Evolutionary conservation across 345 rosid genomes (phyloP), one percentile per base, ranked within the genome.

Genomic region (Luvunga scandens): DNA sequence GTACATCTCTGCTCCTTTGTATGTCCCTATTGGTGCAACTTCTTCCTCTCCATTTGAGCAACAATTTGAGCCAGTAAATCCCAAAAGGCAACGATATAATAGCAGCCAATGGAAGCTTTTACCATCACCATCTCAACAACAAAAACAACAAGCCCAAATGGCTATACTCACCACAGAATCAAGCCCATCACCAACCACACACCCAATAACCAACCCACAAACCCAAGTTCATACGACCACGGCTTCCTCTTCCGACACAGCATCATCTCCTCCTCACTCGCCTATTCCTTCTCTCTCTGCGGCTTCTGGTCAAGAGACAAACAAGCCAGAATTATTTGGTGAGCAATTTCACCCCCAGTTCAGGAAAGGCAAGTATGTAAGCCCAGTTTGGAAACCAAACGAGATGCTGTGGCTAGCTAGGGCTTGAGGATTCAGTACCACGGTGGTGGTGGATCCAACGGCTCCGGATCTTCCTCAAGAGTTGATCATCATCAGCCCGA

Each of bases 311-410:
- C 87, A 81, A 63, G 97, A 91, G 14, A 83, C 91, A 25, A 83
- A 60, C 82, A 88, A 84, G 62, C 81, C 85, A 21, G 92, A 89
- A 53, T 45, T 45, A 71, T 10, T 9, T 13, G 81, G 77, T 38
- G 90, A 88, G 36, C 86, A 83, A 31, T 83, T 84, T 68, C 94
- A 88, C 18, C 89, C 86, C 38, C 98, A 96, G 78, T 87, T 88
- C 42, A 83, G 99, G 38, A 96, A 96, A 80, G 98, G 99, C 10
- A 96, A 96, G 69, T 96, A 90, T 77, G 98, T 96, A 39, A 96
- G 99, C 82, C 98, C 99, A 22, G 97, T 96, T 72, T 96, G 99
- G 99, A 96, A 94, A 83, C 99, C 99, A 57, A 86, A 91, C 83
- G 99, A 96, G 83, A 96, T 96, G 99, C 77, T 96, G 60, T 96